Percentiles rank a stretch among this genome's conserved stretches.
phyloP scores from a whole-genome alignment of 1,139 yeast species.

The Pichia sp. region DNA sequence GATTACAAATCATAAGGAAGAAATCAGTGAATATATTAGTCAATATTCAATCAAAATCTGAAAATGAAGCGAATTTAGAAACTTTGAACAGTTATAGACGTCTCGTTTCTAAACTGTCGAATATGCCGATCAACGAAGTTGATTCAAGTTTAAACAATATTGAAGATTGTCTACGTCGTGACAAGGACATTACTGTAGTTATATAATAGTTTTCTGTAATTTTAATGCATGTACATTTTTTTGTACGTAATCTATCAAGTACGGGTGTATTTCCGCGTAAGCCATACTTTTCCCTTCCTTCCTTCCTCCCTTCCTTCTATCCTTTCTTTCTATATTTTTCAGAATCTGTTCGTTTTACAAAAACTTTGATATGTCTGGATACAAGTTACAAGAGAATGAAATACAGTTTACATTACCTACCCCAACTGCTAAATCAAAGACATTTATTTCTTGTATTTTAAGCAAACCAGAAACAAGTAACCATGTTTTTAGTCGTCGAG shows the following conservation, averaged over 20 bases:
- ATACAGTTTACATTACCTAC: conserved; percentile 13
- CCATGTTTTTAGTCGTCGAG: conserved; percentile 19
- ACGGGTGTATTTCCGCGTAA: too few species aligned
- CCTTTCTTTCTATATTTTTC: too few species aligned
- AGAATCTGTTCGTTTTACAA: too few species aligned
- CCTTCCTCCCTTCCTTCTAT: too few species aligned
- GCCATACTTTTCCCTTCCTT: too few species aligned
- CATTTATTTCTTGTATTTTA: conserved; percentile 18
- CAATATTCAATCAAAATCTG: conserved; percentile 37
- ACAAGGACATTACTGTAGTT: not conserved
- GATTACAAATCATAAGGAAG: conserved; percentile 44
- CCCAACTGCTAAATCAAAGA: conserved; percentile 9
- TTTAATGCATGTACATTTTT: too few species aligned
- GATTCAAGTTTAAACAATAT: conserved; percentile 64
- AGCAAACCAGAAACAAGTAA: conserved; percentile 18
- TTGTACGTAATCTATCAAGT: too few species aligned
- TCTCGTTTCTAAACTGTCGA: conserved; percentile 75
- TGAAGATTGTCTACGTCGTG: conserved; percentile 34
- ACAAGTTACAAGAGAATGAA: conserved; percentile 17
- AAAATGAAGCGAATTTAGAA: conserved; percentile 32
- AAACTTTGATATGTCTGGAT: conserved; percentile 12
- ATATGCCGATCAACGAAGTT: conserved; percentile 70
- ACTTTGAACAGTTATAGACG: conserved; percentile 79
- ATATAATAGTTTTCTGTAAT: too few species aligned
- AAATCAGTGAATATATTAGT: conserved; percentile 40